Base-by-base conservation (phyloP, 768 basidiomycete genomes). In the Glaciozyma martinii region DNA sequence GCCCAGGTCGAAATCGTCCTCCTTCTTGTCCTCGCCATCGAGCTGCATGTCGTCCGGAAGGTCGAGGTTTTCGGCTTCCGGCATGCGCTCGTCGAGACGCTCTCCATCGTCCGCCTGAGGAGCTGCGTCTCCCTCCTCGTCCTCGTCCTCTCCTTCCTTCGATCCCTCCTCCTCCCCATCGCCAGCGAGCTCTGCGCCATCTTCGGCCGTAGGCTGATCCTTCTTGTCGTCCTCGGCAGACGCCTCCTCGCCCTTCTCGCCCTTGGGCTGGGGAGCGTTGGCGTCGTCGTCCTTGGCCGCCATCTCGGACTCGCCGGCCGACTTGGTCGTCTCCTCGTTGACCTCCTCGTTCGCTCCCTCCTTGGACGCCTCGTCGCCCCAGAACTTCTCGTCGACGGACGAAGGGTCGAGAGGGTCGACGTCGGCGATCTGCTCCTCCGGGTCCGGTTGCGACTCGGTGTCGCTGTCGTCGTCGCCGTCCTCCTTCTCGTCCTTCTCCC, bases 371-470 rank as follows among this genome's bases (percentile, higher is more conserved):
- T 94, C 87, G 67, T 93, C 89, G 25, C 88, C 91, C 94, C 95
- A 98, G 70, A 99, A 79, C 78, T 98, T 97, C 78, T 99, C 94
- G 74, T 98, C 94, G 21, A 95, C 83, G 0, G 86, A 85, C 30
- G 84, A 81, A 13, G 89, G 87, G 77, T 97, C 94, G 23, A 82
- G 79, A 3, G 85, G 82, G 77, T 94, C 90, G 40, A 98, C 78
- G 57, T 91, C 82, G 10, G 84, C 91, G 37, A 93, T 75, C 67
- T 85, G 85, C 68, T 98, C 93, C 50, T 98, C 92, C 25, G 87
- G 87, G 6, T 77, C 76, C 33, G 78, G 80, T 23, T 85, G 82
- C 54, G 80, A 82, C 4, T 76, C 74, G 19, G 76, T 76, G 1
- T 73, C 75, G 12, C 61, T 62, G 3, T 80, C 82, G 3, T 79